Percentiles rank a stretch among this genome's conserved stretches.
Evolutionary conservation across 352 stramenopile species (phyloP).

Genomic region (Globisporangium spiculum): DNA sequence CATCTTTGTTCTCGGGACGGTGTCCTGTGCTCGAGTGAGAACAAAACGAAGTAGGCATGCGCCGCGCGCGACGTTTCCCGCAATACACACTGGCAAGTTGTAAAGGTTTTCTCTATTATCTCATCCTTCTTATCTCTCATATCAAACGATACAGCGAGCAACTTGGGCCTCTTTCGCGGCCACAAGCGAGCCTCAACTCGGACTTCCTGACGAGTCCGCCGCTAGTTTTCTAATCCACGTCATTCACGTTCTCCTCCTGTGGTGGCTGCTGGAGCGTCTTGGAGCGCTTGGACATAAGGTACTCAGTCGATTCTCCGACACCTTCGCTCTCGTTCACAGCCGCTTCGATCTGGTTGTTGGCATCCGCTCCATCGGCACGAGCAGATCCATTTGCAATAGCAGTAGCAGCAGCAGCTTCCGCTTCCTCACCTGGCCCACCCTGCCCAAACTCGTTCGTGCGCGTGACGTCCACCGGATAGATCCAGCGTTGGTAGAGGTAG

Average conservation of each 20-base stretch:
- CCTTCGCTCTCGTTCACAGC: constrained; percentile 17
- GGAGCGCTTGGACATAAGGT: constrained; percentile 47
- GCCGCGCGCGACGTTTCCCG: too few species aligned
- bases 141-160: too few species aligned
- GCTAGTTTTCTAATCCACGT: constrained; percentile 4
- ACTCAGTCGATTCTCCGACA: constrained; percentile 41
- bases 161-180: too few species aligned
- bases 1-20: too few species aligned
- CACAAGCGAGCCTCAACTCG: too few species aligned
- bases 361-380: too few species aligned
- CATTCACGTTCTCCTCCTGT: not conserved
- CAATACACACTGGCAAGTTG: too few species aligned
- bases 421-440: constrained; percentile 57
- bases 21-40: too few species aligned
- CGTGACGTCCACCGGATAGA: constrained; percentile 92
- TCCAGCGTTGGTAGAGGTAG: constrained; percentile 99
- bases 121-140: too few species aligned
- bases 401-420: not conserved
- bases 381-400: constrained; percentile 12
- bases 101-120: too few species aligned
- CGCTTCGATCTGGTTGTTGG: constrained; percentile 2
- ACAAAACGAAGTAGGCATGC: too few species aligned
- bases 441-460: constrained; percentile 94
- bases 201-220: too few species aligned
- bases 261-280: constrained; percentile 34